Conservation (phyloP, 371 early-diverging fungal species). For the Coemansia sp. region DNA sequence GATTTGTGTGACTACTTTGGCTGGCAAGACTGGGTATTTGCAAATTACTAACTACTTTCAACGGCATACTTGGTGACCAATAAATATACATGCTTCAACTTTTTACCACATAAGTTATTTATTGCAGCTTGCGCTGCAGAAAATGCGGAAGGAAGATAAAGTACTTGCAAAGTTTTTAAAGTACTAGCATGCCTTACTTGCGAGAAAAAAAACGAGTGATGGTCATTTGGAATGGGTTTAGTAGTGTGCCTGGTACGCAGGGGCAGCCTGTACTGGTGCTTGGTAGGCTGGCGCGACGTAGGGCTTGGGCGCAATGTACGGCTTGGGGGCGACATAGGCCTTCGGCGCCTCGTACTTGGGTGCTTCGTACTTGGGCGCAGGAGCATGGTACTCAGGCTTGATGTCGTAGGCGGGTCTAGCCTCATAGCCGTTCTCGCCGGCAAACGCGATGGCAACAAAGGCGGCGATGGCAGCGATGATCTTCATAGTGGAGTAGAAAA, state of each 20-base stretch:
- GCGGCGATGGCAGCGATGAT: conserved; percentile 30
- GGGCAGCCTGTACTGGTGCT: conserved; percentile 7
- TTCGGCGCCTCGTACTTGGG: conserved; percentile 14
- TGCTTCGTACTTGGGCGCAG: conserved; percentile 18
- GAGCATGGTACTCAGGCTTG: conserved; percentile 27
- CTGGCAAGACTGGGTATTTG: too few species aligned
- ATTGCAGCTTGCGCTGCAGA: neutral
- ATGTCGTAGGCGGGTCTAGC: conserved; percentile 10
- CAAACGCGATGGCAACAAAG: conserved; percentile 28
- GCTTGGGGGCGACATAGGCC: conserved; percentile 15
- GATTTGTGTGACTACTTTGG: too few species aligned
- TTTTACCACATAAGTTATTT: neutral
- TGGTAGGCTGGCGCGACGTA: conserved; percentile 11
- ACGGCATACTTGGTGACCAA: too few species aligned
- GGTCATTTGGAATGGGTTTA: neutral
- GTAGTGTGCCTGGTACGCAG: conserved; percentile 17
- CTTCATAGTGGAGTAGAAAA: conserved; percentile 21
- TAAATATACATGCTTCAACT: too few species aligned
- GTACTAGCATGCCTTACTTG: too few species aligned
- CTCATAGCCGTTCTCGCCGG: conserved; percentile 31
- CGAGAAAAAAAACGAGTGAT: too few species aligned
- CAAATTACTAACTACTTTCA: too few species aligned
- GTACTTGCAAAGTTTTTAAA: too few species aligned
- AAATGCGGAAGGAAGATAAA: neutral
- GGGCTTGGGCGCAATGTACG: conserved; percentile 14